A percentile compares a stretch with the other conserved stretches of the same genome.
Conservation (phyloP, 2,329 filamentous ascomycete species). For the Coniochaeta sp. region DNA sequence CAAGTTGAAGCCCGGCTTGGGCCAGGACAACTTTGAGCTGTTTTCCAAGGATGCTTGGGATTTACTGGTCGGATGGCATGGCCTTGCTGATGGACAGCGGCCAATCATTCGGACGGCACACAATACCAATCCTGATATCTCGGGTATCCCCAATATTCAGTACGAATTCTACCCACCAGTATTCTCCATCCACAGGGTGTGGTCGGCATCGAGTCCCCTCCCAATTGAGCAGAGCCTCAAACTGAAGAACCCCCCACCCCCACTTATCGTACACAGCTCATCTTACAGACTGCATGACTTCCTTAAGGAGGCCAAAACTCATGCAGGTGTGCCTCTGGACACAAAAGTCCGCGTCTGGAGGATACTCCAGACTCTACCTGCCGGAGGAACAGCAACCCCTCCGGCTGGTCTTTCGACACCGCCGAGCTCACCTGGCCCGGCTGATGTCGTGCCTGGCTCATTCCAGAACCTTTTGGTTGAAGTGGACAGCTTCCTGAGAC, state of each 20-base stretch:
- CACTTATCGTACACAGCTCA: slow-evolving; percentile 63
- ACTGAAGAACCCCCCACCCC: slow-evolving; percentile 52
- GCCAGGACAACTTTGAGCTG: slow-evolving; percentile 66
- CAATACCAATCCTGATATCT: slow-evolving; percentile 58
- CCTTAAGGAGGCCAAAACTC: slow-evolving; percentile 62
- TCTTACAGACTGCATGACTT: slow-evolving; percentile 67
- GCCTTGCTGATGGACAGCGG: slow-evolving; percentile 59
- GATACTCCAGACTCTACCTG: slow-evolving; percentile 41
- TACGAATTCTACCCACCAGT: slow-evolving; percentile 82
- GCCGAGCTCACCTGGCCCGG: slow-evolving; percentile 15
- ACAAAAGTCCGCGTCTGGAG: slow-evolving; percentile 75
- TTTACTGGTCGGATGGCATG: slow-evolving; percentile 75
- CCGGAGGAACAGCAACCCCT: slow-evolving; percentile 18
- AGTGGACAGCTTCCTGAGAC: slow-evolving; percentile 51
- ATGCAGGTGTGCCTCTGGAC: slow-evolving; percentile 56
- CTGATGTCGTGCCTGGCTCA: slow-evolving; percentile 10
- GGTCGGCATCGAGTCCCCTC: slow-evolving; percentile 49
- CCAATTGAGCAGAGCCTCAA: slow-evolving; percentile 52
- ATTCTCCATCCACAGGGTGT: slow-evolving; percentile 76
- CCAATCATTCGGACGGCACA: slow-evolving; percentile 71
- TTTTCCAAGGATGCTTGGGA: slow-evolving; percentile 78
- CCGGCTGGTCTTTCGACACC: slow-evolving; percentile 30
- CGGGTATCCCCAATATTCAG: slow-evolving; percentile 56
- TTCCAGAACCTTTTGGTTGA: slow-evolving; percentile 50
- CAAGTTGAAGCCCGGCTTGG: slow-evolving; percentile 61